Percentiles rank a stretch among this genome's conserved stretches.
phyloP scores from a whole-genome alignment of 345 rosid species.

The Bretschneidera sinensis region DNA sequence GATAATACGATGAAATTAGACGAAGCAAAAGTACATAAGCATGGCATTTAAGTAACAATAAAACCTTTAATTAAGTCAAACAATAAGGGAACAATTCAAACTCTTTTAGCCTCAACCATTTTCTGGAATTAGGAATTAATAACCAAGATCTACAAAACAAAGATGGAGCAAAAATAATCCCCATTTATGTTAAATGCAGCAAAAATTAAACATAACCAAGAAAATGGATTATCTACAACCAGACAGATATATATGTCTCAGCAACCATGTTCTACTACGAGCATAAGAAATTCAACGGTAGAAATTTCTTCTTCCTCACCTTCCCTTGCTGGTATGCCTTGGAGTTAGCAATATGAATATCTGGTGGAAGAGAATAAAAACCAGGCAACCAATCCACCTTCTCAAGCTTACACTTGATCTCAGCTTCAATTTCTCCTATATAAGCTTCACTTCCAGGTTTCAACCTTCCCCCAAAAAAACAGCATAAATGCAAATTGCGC shows the following conservation, averaged over 20 bases:
- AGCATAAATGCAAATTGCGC: neutral
- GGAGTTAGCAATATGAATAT: constrained; percentile 67
- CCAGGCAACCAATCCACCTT: constrained; percentile 66
- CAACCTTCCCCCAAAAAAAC: constrained; percentile 40
- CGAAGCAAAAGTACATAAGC: neutral
- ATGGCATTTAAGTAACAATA: neutral
- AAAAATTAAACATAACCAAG: neutral
- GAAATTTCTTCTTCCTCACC: constrained; percentile 28
- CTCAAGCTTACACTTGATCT: constrained; percentile 60
- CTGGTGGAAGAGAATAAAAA: constrained; percentile 70
- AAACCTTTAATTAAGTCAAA: constrained; percentile 1
- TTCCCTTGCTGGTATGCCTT: constrained; percentile 69
- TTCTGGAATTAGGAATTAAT: neutral
- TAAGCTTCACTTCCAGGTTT: constrained; percentile 60
- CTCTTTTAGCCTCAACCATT: neutral
- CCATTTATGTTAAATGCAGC: no score
- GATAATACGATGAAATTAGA: neutral
- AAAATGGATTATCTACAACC: neutral
- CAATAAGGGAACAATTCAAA: neutral
- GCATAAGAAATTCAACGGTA: neutral
- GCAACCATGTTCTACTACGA: neutral
- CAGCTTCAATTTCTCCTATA: constrained; percentile 53
- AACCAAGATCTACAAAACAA: neutral
- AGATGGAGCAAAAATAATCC: neutral
- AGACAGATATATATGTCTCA: neutral